A percentile compares a stretch with the other conserved stretches of the same genome.
Conservation (phyloP, 495 filamentous ascomycete species). For the Talaromyces thailandensis region DNA sequence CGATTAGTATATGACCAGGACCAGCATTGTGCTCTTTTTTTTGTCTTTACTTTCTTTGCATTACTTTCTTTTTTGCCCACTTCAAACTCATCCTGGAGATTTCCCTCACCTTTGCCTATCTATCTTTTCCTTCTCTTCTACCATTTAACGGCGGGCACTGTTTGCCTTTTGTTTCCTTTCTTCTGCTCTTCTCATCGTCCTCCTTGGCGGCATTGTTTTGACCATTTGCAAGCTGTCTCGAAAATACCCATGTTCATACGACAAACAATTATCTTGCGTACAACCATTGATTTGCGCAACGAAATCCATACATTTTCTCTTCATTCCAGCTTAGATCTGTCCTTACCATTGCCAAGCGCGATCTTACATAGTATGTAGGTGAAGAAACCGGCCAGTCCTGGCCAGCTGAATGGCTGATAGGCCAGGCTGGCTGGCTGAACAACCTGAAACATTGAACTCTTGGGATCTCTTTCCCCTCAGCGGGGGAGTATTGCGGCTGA, state of each 20-base stretch:
- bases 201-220: conserved; percentile 4
- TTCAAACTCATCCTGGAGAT: not conserved
- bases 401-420: not conserved
- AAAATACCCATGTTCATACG: conserved; percentile 7
- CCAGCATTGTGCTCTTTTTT: not conserved
- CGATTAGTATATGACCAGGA: not conserved
- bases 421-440: not conserved
- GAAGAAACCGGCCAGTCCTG: not conserved
- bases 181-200: conserved; percentile 5
- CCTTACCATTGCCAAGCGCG: not conserved
- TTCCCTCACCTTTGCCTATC: conserved; percentile 2
- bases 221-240: not conserved
- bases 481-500: not conserved
- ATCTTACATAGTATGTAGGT: not conserved
- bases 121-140: not conserved
- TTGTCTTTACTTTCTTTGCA: not conserved
- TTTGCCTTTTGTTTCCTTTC: conserved; percentile 10
- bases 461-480: not conserved
- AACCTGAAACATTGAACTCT: too few relatives aligned
- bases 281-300: not conserved
- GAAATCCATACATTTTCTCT: not conserved
- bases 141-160: conserved; percentile 9
- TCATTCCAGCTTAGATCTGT: not conserved
- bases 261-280: not conserved
- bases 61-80: not conserved